Evolutionary conservation across 208 protist species (phyloP).

Genomic region (Trypanosoma congolense): DNA sequence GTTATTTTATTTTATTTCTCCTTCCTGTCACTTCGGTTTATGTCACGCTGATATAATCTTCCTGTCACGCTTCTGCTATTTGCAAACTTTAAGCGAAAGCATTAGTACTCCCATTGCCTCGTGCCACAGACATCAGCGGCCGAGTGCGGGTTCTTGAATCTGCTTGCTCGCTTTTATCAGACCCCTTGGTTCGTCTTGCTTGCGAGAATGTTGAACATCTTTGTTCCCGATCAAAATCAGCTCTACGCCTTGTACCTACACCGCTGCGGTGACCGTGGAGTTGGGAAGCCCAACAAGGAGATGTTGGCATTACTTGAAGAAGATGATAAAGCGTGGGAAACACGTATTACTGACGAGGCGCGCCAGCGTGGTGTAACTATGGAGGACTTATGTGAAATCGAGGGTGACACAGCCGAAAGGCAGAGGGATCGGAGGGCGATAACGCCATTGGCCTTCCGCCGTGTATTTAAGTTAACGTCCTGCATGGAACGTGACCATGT

Average conservation of each 20-base stretch:
- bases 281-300: constrained; percentile 45
- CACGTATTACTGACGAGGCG: constrained; percentile 30
- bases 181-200: background rate
- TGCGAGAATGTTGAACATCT: background rate
- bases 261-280: constrained; percentile 46
- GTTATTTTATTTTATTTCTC: too few species aligned
- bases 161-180: background rate
- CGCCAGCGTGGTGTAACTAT: constrained; percentile 26
- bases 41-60: too few species aligned
- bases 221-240: constrained; percentile 48
- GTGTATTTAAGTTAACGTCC: constrained; percentile 22
- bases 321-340: constrained; percentile 32
- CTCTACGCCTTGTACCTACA: constrained; percentile 63
- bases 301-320: constrained; percentile 48
- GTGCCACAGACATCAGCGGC: too few species aligned
- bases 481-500: background rate
- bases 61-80: too few species aligned
- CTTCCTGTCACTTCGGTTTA: too few species aligned
- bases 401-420: constrained; percentile 21
- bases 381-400: constrained; percentile 29
- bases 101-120: too few species aligned
- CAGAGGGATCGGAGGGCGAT: constrained; percentile 16
- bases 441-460: constrained; percentile 25
- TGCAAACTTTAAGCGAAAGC: too few species aligned
- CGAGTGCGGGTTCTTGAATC: too few species aligned